Conservation (phyloP, 352 stramenopile genomes). For the Phytophthora pini region DNA sequence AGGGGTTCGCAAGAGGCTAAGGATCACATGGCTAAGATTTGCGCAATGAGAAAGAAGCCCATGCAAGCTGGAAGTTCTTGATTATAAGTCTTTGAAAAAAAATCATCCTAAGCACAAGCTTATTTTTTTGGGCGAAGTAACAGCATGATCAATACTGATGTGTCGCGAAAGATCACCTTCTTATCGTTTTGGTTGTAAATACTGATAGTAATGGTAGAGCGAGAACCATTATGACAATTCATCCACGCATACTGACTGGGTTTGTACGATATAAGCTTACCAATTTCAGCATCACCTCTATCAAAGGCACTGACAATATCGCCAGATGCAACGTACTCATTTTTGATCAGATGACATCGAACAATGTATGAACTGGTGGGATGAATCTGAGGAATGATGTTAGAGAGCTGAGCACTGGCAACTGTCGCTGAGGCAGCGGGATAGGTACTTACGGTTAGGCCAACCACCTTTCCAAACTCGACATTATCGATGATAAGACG, state of each 20-base stretch:
- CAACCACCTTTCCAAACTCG: constrained; percentile 17
- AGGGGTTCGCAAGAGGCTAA: constrained; percentile 8
- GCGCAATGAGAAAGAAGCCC: background rate
- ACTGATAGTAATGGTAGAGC: background rate
- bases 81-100: too few species aligned
- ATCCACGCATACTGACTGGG: background rate
- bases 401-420: constrained; percentile 6
- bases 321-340: constrained; percentile 21
- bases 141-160: constrained; percentile 3
- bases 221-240: background rate
- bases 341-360: constrained; percentile 29
- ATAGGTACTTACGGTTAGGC: constrained; percentile 15
- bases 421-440: constrained; percentile 13
- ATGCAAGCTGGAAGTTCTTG: too few species aligned
- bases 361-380: constrained; percentile 16
- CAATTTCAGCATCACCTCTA: constrained; percentile 10
- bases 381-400: constrained; percentile 23
- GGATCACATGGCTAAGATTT: constrained; percentile 5
- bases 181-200: background rate
- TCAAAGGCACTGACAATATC: constrained; percentile 25
- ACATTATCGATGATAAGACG: constrained; percentile 27
- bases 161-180: background rate
- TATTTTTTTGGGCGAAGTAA: constrained; percentile 13
- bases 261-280: constrained; percentile 18
- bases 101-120: too few species aligned